Evolutionary conservation across 176 grass and related monocot species (phyloP).

Genomic region (Oryza punctata): DNA sequence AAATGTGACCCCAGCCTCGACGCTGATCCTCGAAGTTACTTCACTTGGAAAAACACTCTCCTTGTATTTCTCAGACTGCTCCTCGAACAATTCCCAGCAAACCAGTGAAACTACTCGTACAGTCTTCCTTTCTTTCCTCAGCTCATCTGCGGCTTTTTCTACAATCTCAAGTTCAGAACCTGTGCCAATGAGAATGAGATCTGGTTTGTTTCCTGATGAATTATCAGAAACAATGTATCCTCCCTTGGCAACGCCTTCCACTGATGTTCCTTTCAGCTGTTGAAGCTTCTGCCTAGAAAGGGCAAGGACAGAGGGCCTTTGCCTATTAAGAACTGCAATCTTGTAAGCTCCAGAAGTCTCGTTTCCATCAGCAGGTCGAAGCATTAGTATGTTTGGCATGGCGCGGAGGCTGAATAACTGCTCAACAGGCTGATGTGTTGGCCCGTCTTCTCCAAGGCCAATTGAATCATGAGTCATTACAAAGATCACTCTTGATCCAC

Average conservation of each 20-base stretch:
- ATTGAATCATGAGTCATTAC: constrained; percentile 74
- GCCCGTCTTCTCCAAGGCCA: constrained; percentile 66
- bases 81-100: constrained; percentile 69
- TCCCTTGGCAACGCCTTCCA: constrained; percentile 49
- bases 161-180: constrained; percentile 66
- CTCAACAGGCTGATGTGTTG: constrained; percentile 67
- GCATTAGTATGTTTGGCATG: constrained; percentile 57
- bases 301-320: constrained; percentile 51
- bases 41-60: constrained; percentile 46
- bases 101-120: constrained; percentile 64
- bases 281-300: constrained; percentile 62
- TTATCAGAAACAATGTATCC: constrained; percentile 59
- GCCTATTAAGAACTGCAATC: constrained; percentile 45
- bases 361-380: constrained; percentile 65
- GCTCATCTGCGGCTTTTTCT: constrained; percentile 41
- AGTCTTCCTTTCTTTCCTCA: constrained; percentile 36
- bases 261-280: constrained; percentile 39
- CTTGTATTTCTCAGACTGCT: constrained; percentile 52
- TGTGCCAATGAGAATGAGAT: constrained; percentile 57
- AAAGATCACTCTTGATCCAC: constrained; percentile 51
- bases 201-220: constrained; percentile 46
- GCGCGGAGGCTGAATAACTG: constrained; percentile 58
- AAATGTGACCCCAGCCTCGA: constrained; percentile 55
- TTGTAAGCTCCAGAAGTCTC: constrained; percentile 58
- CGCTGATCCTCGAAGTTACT: constrained; percentile 54